These are phyloP conservation scores for Erodium chrysanthum DNA, from an alignment of 441 rosid species.

Conservation along the genomic window DNA sequence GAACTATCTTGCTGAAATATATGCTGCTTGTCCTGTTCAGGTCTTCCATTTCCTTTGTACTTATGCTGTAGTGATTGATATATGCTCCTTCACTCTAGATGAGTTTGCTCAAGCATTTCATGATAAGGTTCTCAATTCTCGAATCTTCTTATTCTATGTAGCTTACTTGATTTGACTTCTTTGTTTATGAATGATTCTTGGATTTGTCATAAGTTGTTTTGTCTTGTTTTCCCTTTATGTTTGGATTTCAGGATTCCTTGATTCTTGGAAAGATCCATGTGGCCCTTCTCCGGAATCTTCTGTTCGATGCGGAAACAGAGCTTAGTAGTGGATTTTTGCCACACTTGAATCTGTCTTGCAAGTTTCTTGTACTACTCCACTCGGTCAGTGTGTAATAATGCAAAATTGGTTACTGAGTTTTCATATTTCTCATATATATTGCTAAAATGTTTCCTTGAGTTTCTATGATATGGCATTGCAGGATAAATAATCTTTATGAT, in stretches of 20 bases:
- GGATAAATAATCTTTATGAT: neutral
- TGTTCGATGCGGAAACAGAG: slow-evolving; percentile 59
- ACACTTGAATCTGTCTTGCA: slow-evolving; percentile 62
- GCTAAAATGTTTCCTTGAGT: neutral
- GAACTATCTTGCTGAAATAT: slow-evolving; percentile 21
- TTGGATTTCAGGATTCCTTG: slow-evolving; percentile 58
- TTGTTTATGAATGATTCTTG: neutral
- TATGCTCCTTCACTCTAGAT: slow-evolving; percentile 71
- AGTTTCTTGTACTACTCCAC: slow-evolving; percentile 78
- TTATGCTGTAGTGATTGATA: slow-evolving; percentile 47
- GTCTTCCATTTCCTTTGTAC: slow-evolving; percentile 84
- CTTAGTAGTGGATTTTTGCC: slow-evolving; percentile 40
- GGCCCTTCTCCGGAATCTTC: slow-evolving; percentile 75
- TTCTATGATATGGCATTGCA: neutral
- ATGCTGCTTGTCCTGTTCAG: slow-evolving; percentile 37
- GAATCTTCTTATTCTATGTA: slow-evolving; percentile 8
- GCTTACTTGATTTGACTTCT: slow-evolving; percentile 8
- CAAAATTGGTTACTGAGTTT: neutral
- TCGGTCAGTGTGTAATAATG: slow-evolving; percentile 48
- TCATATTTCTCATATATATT: neutral
- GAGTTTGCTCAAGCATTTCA: slow-evolving; percentile 84
- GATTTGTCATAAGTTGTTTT: slow-evolving; percentile 1
- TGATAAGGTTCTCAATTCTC: slow-evolving; percentile 56
- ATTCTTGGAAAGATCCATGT: slow-evolving; percentile 77
- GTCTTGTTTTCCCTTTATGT: slow-evolving; percentile 17